These are phyloP conservation scores for Trichoderma polysporum DNA, from an alignment of 2,329 filamentous ascomycete genomes.

Conservation along the genomic window DNA sequence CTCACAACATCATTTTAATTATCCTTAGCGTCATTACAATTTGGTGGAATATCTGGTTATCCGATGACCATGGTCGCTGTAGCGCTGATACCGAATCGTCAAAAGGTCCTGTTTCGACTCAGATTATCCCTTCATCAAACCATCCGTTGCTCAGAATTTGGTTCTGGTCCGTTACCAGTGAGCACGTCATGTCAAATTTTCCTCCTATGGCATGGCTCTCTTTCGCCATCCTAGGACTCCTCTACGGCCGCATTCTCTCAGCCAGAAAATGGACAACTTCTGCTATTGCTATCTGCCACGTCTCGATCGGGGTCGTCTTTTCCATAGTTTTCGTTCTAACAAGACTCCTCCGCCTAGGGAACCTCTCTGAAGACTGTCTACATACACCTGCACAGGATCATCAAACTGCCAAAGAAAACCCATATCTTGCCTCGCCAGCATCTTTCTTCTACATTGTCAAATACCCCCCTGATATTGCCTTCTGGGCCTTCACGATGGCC, in stretches of 20 bases:
- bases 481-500: conserved; percentile 43
- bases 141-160: conserved; percentile 38
- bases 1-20: conserved; percentile 40
- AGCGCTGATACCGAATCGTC: conserved; percentile 12
- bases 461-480: conserved; percentile 49
- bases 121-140: not conserved
- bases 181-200: conserved; percentile 40
- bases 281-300: conserved; percentile 32
- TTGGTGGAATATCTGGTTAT: conserved; percentile 49
- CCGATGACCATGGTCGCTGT: conserved; percentile 41
- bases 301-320: conserved; percentile 33
- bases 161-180: conserved; percentile 38
- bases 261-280: conserved; percentile 33
- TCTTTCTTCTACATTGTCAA: conserved; percentile 50
- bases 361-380: conserved; percentile 45
- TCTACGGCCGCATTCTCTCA: conserved; percentile 43
- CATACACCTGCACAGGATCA: conserved; percentile 39
- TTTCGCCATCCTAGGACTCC: conserved; percentile 44
- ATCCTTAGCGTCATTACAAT: conserved; percentile 39
- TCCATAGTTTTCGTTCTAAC: conserved; percentile 42
- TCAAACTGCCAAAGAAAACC: conserved; percentile 35
- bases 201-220: conserved; percentile 49
- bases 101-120: not conserved
- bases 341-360: conserved; percentile 42
- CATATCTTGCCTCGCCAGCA: conserved; percentile 41